Percentiles rank a stretch among this genome's conserved stretches.
Conservation (phyloP, 805 yeast species). For the Barnettozyma sp. region DNA sequence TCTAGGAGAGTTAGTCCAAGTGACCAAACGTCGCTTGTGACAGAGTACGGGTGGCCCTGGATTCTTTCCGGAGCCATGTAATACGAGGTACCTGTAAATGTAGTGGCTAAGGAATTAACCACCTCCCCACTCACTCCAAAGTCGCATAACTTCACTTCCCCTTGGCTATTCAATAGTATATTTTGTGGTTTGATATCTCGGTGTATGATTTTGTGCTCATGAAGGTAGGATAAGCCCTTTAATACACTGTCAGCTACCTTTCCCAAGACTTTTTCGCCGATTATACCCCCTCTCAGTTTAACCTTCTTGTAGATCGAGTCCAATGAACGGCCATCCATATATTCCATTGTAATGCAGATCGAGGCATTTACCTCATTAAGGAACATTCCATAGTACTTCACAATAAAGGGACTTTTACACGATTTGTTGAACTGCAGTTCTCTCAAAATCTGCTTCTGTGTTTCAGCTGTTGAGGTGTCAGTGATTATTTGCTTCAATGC, state of each 20-base stretch:
- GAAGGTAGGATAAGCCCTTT: conserved; percentile 79
- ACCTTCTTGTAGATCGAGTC: conserved; percentile 87
- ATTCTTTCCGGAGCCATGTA: conserved; percentile 99
- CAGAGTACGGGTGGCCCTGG: conserved; percentile 91
- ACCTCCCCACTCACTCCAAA: conserved; percentile 98
- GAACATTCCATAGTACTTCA: conserved; percentile 89
- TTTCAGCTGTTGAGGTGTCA: conserved; percentile 58
- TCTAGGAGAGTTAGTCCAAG: conserved; percentile 86
- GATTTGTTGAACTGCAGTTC: conserved; percentile 84
- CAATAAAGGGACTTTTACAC: conserved; percentile 80
- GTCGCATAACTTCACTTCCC: conserved; percentile 90
- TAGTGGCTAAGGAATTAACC: conserved; percentile 89
- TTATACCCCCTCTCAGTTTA: conserved; percentile 67
- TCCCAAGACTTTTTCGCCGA: conserved; percentile 90
- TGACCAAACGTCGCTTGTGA: conserved; percentile 96
- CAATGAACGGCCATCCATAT: conserved; percentile 86
- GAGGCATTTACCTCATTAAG: conserved; percentile 67
- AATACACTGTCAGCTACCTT: conserved; percentile 83
- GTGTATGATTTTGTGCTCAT: conserved; percentile 83
- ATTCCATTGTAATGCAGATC: conserved; percentile 95
- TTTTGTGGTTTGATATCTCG: conserved; percentile 96
- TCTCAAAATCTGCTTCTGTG: conserved; percentile 83
- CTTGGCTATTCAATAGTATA: conserved; percentile 64
- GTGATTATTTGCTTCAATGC: conserved; percentile 61
- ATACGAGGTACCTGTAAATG: conserved; percentile 95